phyloP scores from a whole-genome alignment of 2,329 filamentous ascomycete genomes.

The Botrytis squamosa region DNA sequence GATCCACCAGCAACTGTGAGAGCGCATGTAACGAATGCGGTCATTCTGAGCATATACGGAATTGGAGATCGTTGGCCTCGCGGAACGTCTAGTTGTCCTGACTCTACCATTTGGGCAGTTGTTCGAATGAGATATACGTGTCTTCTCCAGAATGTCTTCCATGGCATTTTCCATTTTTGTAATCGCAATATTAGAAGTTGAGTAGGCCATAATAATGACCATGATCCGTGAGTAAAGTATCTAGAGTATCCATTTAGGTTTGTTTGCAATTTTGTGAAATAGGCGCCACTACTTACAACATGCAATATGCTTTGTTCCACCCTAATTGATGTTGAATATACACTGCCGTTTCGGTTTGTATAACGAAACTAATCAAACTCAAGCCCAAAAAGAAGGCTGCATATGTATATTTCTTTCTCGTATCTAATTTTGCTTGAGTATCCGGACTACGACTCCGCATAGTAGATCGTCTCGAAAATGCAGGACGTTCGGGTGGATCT shows the following conservation, averaged over 20 bases:
- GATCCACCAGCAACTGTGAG: conserved; percentile 87
- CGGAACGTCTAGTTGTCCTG: conserved; percentile 68
- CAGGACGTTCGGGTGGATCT: conserved; percentile 31
- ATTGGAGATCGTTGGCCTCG: conserved; percentile 53
- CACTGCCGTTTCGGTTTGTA: conserved; percentile 93
- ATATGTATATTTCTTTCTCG: conserved; percentile 80
- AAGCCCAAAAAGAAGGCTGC: conserved; percentile 80
- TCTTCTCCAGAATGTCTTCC: conserved; percentile 80
- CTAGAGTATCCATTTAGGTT: conserved; percentile 40
- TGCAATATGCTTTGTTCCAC: conserved; percentile 99
- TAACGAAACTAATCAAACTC: conserved; percentile 81
- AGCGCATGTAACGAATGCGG: conserved; percentile 77
- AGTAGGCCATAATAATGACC: conserved; percentile 82
- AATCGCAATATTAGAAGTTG: conserved; percentile 79
- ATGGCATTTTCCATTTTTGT: conserved; percentile 75
- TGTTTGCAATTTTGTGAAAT: neutral
- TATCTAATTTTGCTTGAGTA: conserved; percentile 60
- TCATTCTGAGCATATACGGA: conserved; percentile 76
- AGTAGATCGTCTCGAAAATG: conserved; percentile 58
- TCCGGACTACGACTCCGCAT: conserved; percentile 79
- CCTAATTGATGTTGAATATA: conserved; percentile 90
- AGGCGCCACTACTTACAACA: conserved; percentile 65
- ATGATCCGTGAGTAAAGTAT: conserved; percentile 91
- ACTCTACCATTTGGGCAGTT: conserved; percentile 82
- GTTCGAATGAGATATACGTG: conserved; percentile 62